These are phyloP conservation scores for Coprinellus micaceus DNA, from an alignment of 768 basidiomycete genomes.

Conservation along the genomic window DNA sequence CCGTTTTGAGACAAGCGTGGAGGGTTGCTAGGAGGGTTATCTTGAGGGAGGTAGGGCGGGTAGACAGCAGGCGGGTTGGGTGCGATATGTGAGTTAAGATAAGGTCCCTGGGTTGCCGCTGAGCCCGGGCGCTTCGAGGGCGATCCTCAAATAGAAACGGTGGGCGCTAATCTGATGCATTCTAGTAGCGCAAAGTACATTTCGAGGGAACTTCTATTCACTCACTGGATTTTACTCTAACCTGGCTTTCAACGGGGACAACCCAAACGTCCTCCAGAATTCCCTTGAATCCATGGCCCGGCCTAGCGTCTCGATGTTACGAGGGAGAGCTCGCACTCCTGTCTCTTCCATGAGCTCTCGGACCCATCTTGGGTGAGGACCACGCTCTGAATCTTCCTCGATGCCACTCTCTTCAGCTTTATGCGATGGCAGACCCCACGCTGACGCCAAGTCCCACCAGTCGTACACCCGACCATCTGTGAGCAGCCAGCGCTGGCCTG, in stretches of 20 bases:
- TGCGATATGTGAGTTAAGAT: too few species aligned
- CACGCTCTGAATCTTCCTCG: constrained; percentile 19
- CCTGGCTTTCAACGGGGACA: constrained; percentile 40
- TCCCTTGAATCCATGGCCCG: constrained; percentile 56
- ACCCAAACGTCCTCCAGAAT: constrained; percentile 51
- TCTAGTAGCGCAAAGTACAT: too few species aligned
- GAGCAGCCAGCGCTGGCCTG: constrained; percentile 53
- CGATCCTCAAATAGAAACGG: too few species aligned
- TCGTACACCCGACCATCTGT: constrained; percentile 58
- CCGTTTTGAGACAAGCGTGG: too few species aligned
- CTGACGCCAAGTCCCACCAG: constrained; percentile 64
- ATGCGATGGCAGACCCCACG: constrained; percentile 38
- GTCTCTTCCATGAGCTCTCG: constrained; percentile 54
- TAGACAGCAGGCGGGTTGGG: too few species aligned
- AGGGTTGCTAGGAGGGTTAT: too few species aligned
- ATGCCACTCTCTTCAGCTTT: not conserved
- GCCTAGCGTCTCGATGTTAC: constrained; percentile 44
- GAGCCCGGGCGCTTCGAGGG: too few species aligned
- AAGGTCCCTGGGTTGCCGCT: too few species aligned
- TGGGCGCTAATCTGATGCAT: too few species aligned
- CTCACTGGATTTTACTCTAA: constrained; percentile 19
- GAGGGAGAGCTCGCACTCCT: constrained; percentile 48
- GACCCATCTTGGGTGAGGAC: constrained; percentile 51
- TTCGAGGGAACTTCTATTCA: too few species aligned
- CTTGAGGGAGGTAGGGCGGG: too few species aligned